These are phyloP conservation scores for Coemansia sp. DNA, from an alignment of 192 early-diverging fungal genomes.

Conservation along the genomic window DNA sequence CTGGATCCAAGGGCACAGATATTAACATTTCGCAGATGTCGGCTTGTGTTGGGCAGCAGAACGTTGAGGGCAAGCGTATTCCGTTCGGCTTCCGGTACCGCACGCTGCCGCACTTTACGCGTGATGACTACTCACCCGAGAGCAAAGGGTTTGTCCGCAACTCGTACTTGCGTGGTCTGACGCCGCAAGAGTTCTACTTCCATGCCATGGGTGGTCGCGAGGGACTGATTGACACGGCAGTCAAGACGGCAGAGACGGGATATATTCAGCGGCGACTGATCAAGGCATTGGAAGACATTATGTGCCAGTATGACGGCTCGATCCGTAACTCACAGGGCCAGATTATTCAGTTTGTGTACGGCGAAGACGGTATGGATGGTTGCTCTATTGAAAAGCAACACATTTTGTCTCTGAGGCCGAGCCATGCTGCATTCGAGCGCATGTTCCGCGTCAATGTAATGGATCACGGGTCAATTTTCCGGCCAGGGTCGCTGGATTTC, in stretches of 20 bases:
- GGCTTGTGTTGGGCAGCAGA: constrained; percentile 98
- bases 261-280: constrained; percentile 99
- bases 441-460: constrained; percentile 83
- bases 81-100: constrained; percentile 95
- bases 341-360: constrained; percentile 95
- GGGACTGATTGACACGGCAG: constrained; percentile 98
- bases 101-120: constrained; percentile 95
- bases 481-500: constrained; percentile 67
- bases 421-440: constrained; percentile 69
- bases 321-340: constrained; percentile 92
- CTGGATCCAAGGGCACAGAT: constrained; percentile 94
- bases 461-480: constrained; percentile 64
- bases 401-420: constrained; percentile 68
- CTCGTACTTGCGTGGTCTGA: constrained; percentile 75
- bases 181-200: constrained; percentile 99
- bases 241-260: constrained; percentile 98
- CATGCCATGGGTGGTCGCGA: constrained; percentile 99
- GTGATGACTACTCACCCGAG: constrained; percentile 95
- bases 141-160: constrained; percentile 57
- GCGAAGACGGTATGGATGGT: constrained; percentile 98
- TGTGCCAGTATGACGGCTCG: constrained; percentile 97
- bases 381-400: constrained; percentile 82
- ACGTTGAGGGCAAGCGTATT: constrained; percentile 98
- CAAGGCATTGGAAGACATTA: constrained; percentile 97
- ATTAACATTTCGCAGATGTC: constrained; percentile 99